Base-by-base conservation (phyloP, 164 flowering plant genomes). In the Dillenia suffruticosa region DNA sequence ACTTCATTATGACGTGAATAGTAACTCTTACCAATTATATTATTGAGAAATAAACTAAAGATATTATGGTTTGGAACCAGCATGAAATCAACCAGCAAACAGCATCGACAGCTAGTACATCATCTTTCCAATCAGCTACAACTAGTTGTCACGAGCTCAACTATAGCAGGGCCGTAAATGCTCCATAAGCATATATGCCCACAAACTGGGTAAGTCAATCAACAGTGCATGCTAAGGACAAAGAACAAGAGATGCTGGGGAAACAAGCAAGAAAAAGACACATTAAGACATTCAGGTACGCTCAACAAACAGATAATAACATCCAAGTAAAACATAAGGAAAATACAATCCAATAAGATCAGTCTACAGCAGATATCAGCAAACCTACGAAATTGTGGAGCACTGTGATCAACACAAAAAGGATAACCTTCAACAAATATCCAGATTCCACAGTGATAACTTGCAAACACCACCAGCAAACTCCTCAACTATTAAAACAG, bases 51-150 rank as follows among this genome's bases (percentile, higher is more conserved):
- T 22, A 57, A 44, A 22, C 13, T 49, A 44, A 59, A 61, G 44
- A 40, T 56, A 60, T 24, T 43, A 53, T 44, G 49, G 26, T 16
- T 40, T 50, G 49, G 57, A 64, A 74, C 56, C 66, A 66, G 55
- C 63, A 54, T 54, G 14, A 46, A 7, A 67, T 59, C 73, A 61
- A 60, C 57, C 65, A 70, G 57, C 70, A 43, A 51, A 57, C 69
- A 61, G 62, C 66, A 72, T 45, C 68, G 63, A 62, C 64, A 66
- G 73, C 77, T 66, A 63, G 70, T 59, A 58, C 64, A 59, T 56
- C 74, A 64, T 61, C 73, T 71, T n/a, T 50, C 57, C 57, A 73
- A 24, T 61, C 75, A 66, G 73, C 70, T 64, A 76, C 65, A 71
- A 49, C 51, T 53, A 73, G 61, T 45, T 59, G 51, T 64, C 74